A percentile compares a stretch with the other conserved stretches of the same genome.
Evolutionary conservation across 371 early-diverging fungal species (phyloP).

Genomic region (Mucor irregularis): DNA sequence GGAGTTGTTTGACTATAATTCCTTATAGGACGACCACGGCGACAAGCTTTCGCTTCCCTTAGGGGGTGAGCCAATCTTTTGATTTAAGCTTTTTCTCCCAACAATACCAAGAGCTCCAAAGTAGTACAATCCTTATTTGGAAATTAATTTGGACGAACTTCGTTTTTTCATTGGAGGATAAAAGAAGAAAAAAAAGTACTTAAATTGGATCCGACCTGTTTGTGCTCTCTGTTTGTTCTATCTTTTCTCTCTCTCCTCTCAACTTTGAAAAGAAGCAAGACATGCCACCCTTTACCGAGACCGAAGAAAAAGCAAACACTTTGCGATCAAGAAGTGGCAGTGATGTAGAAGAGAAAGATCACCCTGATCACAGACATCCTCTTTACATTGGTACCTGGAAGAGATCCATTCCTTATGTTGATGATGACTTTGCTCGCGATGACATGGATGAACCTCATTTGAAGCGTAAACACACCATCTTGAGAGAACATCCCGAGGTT

Average conservation of each 20-base stretch:
- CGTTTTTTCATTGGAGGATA: conserved; percentile 4
- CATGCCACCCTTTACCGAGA: conserved; percentile 20
- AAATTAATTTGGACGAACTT: neutral
- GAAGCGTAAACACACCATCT: conserved; percentile 86
- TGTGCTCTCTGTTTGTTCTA: neutral
- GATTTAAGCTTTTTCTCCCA: neutral
- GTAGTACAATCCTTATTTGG: neutral
- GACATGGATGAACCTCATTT: conserved; percentile 95
- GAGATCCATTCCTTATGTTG: conserved; percentile 74
- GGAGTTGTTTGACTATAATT: too few species aligned
- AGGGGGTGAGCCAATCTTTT: too few species aligned
- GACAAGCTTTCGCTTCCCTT: too few species aligned
- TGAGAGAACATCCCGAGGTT: conserved; percentile 82
- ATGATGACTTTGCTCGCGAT: conserved; percentile 81
- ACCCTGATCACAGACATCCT: conserved; percentile 77
- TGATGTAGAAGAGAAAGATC: conserved; percentile 4
- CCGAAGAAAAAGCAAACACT: conserved; percentile 10
- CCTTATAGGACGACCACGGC: too few species aligned
- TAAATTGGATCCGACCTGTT: too few species aligned
- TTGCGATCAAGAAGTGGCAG: conserved; percentile 5
- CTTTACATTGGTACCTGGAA: conserved; percentile 84
- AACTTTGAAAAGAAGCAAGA: neutral
- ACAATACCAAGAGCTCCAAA: conserved; percentile 7
- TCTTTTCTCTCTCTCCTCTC: neutral
- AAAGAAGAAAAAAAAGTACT: too few species aligned